These are phyloP conservation scores for Fraxinus nigra DNA, from an alignment of 305 asterid genomes.

Conservation along the genomic window DNA sequence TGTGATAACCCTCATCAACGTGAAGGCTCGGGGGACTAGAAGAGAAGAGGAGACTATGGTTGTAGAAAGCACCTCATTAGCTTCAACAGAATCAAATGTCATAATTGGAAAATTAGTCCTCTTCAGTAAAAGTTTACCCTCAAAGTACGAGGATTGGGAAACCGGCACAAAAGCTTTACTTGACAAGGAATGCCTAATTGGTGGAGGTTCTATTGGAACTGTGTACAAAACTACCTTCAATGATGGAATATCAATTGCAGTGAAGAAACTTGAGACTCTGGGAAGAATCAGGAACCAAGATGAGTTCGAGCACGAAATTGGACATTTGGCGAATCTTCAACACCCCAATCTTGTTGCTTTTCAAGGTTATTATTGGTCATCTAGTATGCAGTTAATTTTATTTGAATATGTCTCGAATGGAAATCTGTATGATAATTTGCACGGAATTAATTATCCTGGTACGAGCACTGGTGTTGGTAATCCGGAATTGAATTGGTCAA, in stretches of 20 bases:
- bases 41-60: constrained; percentile 48
- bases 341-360: constrained; percentile 69
- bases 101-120: constrained; percentile 82
- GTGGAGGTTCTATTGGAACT: constrained; percentile 83
- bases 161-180: constrained; percentile 87
- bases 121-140: constrained; percentile 74
- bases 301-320: constrained; percentile 84
- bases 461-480: constrained; percentile 66
- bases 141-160: constrained; percentile 95
- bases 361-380: constrained; percentile 93
- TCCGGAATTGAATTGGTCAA: constrained; percentile 67
- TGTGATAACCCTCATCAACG: constrained; percentile 62
- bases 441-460: constrained; percentile 60
- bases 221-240: constrained; percentile 78
- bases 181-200: constrained; percentile 75
- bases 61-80: constrained; percentile 67
- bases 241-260: constrained; percentile 69
- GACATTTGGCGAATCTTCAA: constrained; percentile 62
- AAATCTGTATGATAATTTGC: constrained; percentile 73
- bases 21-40: constrained; percentile 59
- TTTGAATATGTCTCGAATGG: constrained; percentile 69
- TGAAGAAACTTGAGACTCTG: constrained; percentile 75
- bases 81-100: constrained; percentile 68
- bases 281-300: constrained; percentile 81
- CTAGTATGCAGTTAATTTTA: constrained; percentile 69